These are phyloP conservation scores for Saccharomyces mikatae DNA, from an alignment of 805 yeast species.

Conservation along the genomic window DNA sequence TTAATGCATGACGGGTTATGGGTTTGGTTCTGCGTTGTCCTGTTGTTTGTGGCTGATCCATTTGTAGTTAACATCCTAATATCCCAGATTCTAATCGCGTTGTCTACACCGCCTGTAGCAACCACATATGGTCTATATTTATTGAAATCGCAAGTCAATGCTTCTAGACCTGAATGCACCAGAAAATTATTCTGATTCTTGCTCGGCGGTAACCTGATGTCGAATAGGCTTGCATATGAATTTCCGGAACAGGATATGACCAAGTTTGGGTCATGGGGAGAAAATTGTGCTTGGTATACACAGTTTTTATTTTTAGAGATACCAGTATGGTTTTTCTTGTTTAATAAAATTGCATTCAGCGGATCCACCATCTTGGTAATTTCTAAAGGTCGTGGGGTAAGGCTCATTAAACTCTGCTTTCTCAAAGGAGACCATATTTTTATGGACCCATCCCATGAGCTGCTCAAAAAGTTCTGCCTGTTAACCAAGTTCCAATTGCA, in stretches of 20 bases:
- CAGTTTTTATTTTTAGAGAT: slow-evolving; percentile 43
- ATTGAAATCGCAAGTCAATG: slow-evolving; percentile 80
- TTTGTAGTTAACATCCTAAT: slow-evolving; percentile 44
- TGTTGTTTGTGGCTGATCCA: not conserved
- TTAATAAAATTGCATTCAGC: slow-evolving; percentile 15
- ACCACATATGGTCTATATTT: slow-evolving; percentile 72
- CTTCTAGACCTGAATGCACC: slow-evolving; percentile 76
- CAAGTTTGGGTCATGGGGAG: slow-evolving; percentile 74
- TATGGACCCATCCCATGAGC: slow-evolving; percentile 89
- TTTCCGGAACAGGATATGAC: slow-evolving; percentile 65
- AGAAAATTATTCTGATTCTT: slow-evolving; percentile 44
- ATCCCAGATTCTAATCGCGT: slow-evolving; percentile 80
- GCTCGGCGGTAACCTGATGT: slow-evolving; percentile 52
- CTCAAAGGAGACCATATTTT: slow-evolving; percentile 70
- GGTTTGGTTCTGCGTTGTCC: slow-evolving; percentile 25
- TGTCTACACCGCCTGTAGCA: slow-evolving; percentile 91
- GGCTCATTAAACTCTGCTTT: slow-evolving; percentile 47
- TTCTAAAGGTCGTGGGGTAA: slow-evolving; percentile 32
- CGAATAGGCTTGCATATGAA: slow-evolving; percentile 75
- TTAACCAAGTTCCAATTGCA: slow-evolving; percentile 68
- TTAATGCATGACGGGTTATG: slow-evolving; percentile 51
- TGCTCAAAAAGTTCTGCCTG: slow-evolving; percentile 59
- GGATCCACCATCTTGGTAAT: slow-evolving; percentile 17
- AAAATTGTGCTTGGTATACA: slow-evolving; percentile 70
- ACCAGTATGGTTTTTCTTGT: slow-evolving; percentile 28